phyloP scores from a whole-genome alignment of 805 yeast species.

The Wickerhamiella occidentalis region DNA sequence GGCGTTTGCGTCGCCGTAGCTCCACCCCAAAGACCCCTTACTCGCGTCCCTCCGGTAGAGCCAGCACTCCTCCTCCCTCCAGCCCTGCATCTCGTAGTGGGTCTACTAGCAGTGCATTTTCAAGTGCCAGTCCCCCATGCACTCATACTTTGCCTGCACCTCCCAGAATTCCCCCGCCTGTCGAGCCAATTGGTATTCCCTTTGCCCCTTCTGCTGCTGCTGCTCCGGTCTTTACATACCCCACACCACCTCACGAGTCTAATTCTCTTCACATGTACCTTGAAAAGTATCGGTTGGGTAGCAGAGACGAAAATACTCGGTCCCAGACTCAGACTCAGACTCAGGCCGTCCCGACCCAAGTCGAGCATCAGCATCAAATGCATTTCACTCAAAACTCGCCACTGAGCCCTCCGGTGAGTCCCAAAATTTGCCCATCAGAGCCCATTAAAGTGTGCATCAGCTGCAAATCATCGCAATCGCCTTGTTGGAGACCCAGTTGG shows the following conservation, averaged over 20 bases:
- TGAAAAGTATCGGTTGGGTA: background rate
- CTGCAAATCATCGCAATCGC: slow-evolving; percentile 81
- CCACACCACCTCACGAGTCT: slow-evolving; percentile 1
- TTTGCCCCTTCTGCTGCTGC: background rate
- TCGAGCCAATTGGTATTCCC: background rate
- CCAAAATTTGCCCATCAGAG: slow-evolving; percentile 6
- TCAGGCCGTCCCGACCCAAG: too few relatives aligned
- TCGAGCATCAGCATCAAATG: background rate
- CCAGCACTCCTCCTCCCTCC: background rate
- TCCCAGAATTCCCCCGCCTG: background rate
- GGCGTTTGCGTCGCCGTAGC: slow-evolving; percentile 19
- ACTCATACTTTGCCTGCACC: background rate
- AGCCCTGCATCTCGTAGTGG: background rate
- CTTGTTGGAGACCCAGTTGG: slow-evolving; percentile 99
- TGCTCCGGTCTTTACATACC: background rate
- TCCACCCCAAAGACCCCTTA: background rate
- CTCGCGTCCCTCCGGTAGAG: background rate
- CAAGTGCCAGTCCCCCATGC: background rate
- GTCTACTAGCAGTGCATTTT: background rate
- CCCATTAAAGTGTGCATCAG: slow-evolving; percentile 47
- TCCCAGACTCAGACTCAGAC: too few relatives aligned
- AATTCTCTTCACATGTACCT: background rate
- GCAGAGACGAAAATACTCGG: background rate
- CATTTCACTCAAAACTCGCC: slow-evolving; percentile 6
- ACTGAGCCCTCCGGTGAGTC: slow-evolving; percentile 18